Percentiles rank a stretch among this genome's conserved stretches.
These are phyloP conservation scores for Trichoderma sp. DNA, from an alignment of 2,329 filamentous ascomycete species.

Conservation along the genomic window DNA sequence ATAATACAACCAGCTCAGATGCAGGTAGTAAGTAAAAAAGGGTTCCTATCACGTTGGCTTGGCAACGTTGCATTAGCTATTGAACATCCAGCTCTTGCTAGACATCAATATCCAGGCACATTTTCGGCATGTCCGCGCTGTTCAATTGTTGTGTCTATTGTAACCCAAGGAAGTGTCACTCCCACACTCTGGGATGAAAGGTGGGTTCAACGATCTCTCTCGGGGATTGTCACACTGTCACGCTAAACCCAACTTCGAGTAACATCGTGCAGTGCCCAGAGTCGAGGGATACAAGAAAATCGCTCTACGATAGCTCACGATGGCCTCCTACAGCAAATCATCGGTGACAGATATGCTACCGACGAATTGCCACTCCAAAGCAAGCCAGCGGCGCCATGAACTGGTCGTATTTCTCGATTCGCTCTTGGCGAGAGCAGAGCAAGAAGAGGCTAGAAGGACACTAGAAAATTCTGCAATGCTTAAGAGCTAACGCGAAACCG, in stretches of 20 bases:
- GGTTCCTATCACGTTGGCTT: background rate
- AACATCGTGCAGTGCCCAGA: background rate
- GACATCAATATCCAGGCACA: background rate
- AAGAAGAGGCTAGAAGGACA: slow-evolving; percentile 2
- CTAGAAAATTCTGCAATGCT: slow-evolving; percentile 12
- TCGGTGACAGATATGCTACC: background rate
- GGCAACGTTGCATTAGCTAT: background rate
- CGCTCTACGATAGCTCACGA: background rate
- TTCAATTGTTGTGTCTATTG: background rate
- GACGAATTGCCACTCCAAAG: background rate
- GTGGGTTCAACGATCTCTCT: background rate
- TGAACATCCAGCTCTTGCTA: background rate
- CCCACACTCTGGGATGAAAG: background rate
- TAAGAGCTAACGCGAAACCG: background rate
- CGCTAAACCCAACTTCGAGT: background rate
- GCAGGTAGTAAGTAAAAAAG: background rate
- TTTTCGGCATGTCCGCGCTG: background rate
- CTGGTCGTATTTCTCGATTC: background rate
- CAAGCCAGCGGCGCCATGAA: background rate
- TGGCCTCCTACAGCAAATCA: background rate
- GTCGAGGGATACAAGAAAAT: background rate
- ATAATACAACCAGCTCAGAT: background rate
- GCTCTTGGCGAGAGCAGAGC: background rate
- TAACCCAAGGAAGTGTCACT: background rate
- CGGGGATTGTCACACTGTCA: background rate